phyloP scores from a whole-genome alignment of 106 monocot species.

The Acanthochlamys bracteata region DNA sequence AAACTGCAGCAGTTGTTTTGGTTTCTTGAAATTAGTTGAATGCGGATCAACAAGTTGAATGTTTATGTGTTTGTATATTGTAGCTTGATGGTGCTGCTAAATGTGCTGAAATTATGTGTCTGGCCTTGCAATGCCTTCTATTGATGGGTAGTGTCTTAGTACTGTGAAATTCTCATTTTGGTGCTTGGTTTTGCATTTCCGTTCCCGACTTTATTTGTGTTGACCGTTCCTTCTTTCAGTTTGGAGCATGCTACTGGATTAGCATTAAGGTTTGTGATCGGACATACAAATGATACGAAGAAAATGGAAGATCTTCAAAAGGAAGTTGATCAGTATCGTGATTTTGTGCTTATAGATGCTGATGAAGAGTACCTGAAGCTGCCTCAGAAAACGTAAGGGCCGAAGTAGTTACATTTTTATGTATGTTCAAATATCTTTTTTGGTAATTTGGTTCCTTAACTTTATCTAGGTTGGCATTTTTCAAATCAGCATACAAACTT shows the following conservation, averaged over 20 bases:
- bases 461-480: constrained; percentile 81
- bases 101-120: background rate
- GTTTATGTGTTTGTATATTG: background rate
- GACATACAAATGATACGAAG: constrained; percentile 43
- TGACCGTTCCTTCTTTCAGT: constrained; percentile 19
- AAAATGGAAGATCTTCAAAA: constrained; percentile 64
- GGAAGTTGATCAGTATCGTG: constrained; percentile 65
- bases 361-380: constrained; percentile 83
- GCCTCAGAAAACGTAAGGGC: constrained; percentile 90
- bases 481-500: constrained; percentile 85
- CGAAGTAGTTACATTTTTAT: too few species aligned
- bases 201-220: background rate
- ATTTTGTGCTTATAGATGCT: constrained; percentile 73
- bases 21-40: too few species aligned
- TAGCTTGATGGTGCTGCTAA: background rate
- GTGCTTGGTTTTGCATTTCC: background rate
- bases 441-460: background rate
- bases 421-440: too few species aligned
- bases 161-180: background rate
- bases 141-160: background rate
- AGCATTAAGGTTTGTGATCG: constrained; percentile 91
- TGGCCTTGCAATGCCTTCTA: background rate
- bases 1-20: too few species aligned
- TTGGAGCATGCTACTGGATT: constrained; percentile 86
- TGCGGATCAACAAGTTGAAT: too few species aligned